Evolutionary conservation across 2,329 filamentous ascomycete species (phyloP), one percentile per base, ranked within the genome.

Genomic region (Verticillium zaregamsianum): DNA sequence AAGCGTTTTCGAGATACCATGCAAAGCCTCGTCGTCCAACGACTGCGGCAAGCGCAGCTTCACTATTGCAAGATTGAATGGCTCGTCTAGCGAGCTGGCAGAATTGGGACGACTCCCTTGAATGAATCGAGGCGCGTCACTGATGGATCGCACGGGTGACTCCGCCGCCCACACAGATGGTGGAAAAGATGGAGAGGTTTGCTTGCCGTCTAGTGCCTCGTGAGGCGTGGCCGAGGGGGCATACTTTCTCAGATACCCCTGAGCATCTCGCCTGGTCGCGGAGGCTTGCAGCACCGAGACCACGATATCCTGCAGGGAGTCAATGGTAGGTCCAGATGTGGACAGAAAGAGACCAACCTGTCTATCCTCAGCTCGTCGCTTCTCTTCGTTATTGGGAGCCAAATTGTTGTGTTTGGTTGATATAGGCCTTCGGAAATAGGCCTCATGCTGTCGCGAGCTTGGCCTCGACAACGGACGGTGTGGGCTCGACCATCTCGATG

Each of bases 191-290:
- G 17, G 12, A 8, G n/a, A 28, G 8, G 23, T 65, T 58, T 45
- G 67, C 63, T 23, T 63, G 59, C 58, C 61, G 59, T 14, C 69
- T 61, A 23, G 25, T 35, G 40, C 20, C 3, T 7, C 28, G 32
- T 14, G 14, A 7, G 40, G 14, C 2, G 6, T 31, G 28, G 49
- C 35, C 17, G 56, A 58, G 25, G 63, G 70, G 66, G 68, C 88
- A 73, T 97, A 96, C 64, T 92, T 93, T 68, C 95, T 90, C 17
- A 99, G 83, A 72, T 97, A 99, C 40, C 91, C 88, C 75, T 91
- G 93, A 57, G 93, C 93, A 78, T 99, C 95, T 69, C 95, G 88
- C 76, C 93, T 96, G 0, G 94, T 97, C 6, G 93, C 91, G 12
- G 93, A 92, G 20, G 93, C 92, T 70, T 91, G 92, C 35, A 99